A percentile compares a stretch with the other conserved stretches of the same genome.
These are phyloP conservation scores for Oryza longistaminata DNA, from an alignment of 176 grass and related monocot genomes.

Conservation along the genomic window DNA sequence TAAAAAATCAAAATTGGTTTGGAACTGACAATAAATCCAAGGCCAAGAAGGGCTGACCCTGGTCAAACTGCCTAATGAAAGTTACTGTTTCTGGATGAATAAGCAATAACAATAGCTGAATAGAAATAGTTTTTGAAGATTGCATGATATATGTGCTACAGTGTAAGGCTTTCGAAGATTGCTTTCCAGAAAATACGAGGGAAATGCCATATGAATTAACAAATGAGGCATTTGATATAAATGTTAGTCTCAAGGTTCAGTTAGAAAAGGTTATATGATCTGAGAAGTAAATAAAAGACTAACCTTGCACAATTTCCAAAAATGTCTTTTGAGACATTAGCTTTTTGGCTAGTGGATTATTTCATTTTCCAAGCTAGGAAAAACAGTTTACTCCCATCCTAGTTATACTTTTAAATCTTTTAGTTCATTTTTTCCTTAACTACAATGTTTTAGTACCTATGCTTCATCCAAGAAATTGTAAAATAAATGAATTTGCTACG, in stretches of 20 bases:
- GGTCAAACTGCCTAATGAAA: constrained; percentile 10
- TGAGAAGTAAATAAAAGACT: background rate
- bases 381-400: constrained; percentile 19
- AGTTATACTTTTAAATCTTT: constrained; percentile 21
- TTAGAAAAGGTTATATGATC: background rate
- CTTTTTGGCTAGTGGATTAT: background rate
- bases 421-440: background rate
- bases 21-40: background rate
- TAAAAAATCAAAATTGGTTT: too few species aligned
- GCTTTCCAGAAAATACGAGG: constrained; percentile 8
- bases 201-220: background rate
- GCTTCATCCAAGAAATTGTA: background rate
- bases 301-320: background rate
- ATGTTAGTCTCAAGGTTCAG: background rate
- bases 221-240: background rate
- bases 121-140: too few species aligned
- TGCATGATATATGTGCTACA: background rate
- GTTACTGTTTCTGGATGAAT: background rate
- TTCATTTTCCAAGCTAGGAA: constrained; percentile 22
- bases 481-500: background rate
- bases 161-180: background rate
- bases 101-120: background rate
- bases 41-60: background rate
- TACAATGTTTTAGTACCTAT: background rate
- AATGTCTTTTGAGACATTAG: constrained; percentile 13